phyloP scores from a whole-genome alignment of 129 eudicot genomes.

The Mikania micrantha region DNA sequence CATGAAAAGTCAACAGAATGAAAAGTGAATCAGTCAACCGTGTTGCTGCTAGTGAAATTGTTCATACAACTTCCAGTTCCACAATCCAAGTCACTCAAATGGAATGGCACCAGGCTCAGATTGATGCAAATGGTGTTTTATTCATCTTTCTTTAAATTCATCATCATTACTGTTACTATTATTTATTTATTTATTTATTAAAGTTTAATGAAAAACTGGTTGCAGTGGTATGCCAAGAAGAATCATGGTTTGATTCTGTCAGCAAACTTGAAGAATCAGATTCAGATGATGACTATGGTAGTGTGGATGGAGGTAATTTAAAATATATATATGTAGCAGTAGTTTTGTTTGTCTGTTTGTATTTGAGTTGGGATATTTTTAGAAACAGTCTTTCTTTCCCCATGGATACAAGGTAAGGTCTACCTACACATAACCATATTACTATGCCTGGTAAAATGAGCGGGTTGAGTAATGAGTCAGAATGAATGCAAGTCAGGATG shows the following conservation, averaged over 20 bases:
- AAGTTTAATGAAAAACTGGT: not conserved
- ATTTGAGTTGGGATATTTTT: too few relatives aligned
- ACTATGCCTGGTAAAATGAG: too few relatives aligned
- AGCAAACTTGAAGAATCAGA: conserved; percentile 68
- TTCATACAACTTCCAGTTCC: conserved; percentile 54
- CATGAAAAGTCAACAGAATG: conserved; percentile 31
- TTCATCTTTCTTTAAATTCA: not conserved
- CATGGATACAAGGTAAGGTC: too few relatives aligned
- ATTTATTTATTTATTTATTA: not conserved
- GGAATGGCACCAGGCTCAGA: conserved; percentile 81
- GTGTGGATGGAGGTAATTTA: conserved; percentile 71
- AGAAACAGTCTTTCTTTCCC: too few relatives aligned
- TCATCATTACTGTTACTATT: not conserved
- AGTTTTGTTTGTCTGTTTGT: too few relatives aligned
- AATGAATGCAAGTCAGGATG: too few relatives aligned
- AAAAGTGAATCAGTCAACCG: conserved; percentile 38
- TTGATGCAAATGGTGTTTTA: conserved; percentile 58
- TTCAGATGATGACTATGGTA: conserved; percentile 78
- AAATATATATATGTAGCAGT: not conserved
- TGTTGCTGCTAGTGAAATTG: conserved; percentile 60
- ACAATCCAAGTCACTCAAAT: conserved; percentile 64
- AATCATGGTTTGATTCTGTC: conserved; percentile 82
- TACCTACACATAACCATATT: too few relatives aligned
- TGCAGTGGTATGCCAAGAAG: conserved; percentile 69
- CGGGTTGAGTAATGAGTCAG: too few relatives aligned